These are phyloP conservation scores for Cocos nucifera DNA, from an alignment of 176 grass and related monocot genomes.

Conservation along the genomic window DNA sequence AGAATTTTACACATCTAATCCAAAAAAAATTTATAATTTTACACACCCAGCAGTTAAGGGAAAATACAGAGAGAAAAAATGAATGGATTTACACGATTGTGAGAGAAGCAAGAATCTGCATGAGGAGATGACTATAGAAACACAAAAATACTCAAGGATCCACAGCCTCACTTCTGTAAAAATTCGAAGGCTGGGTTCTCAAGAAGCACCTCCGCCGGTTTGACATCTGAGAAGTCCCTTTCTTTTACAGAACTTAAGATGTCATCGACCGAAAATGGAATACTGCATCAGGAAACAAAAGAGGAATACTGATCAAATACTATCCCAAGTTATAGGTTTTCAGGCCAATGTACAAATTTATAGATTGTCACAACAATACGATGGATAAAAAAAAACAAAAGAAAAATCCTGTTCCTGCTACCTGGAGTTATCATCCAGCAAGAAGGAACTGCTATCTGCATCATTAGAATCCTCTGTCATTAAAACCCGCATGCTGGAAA, in stretches of 20 bases:
- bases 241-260: slow-evolving; percentile 75
- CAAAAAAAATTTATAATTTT: slow-evolving; percentile 7
- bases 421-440: slow-evolving; percentile 23
- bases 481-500: slow-evolving; percentile 19
- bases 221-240: slow-evolving; percentile 24
- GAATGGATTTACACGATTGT: background rate
- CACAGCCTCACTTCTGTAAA: background rate
- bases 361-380: too few species aligned
- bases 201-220: background rate
- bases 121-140: slow-evolving; percentile 6
- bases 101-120: slow-evolving; percentile 29
- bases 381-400: background rate
- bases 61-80: slow-evolving; percentile 13
- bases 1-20: slow-evolving; percentile 34
- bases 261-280: slow-evolving; percentile 91
- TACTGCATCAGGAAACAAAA: slow-evolving; percentile 42
- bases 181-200: slow-evolving; percentile 9
- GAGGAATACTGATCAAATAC: slow-evolving; percentile 4
- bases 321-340: background rate
- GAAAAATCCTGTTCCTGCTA: background rate
- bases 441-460: slow-evolving; percentile 25
- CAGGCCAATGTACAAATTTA: background rate
- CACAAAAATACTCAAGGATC: background rate
- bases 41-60: slow-evolving; percentile 20
- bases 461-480: slow-evolving; percentile 23